Evolutionary conservation across 495 filamentous ascomycete genomes (phyloP).

Genomic region (Articulospora tetracladia): DNA sequence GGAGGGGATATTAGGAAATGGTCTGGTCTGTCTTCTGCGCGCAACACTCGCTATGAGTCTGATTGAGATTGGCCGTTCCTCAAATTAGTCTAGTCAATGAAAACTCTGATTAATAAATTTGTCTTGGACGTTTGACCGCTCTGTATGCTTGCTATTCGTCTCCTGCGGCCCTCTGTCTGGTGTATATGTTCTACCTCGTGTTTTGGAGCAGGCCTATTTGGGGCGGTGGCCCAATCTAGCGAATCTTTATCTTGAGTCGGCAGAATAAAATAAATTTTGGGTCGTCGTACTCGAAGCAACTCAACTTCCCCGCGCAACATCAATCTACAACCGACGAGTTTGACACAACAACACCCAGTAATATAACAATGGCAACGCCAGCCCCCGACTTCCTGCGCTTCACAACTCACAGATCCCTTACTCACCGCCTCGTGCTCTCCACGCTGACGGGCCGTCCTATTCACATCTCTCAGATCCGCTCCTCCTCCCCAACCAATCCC

Average conservation of each 20-base stretch:
- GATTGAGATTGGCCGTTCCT: constrained; percentile 12
- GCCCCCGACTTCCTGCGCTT: constrained; percentile 55
- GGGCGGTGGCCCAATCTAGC: constrained; percentile 7
- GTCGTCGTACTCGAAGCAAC: neutral
- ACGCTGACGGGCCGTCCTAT: constrained; percentile 87
- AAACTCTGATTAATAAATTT: constrained; percentile 5
- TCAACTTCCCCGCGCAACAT: too few species aligned
- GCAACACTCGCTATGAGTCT: constrained; percentile 22
- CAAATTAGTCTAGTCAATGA: constrained; percentile 20
- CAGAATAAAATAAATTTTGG: constrained; percentile 4
- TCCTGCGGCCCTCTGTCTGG: neutral
- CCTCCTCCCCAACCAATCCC: constrained; percentile 75
- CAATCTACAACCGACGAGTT: constrained; percentile 3
- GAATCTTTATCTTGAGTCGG: constrained; percentile 3
- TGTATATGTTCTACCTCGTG: neutral
- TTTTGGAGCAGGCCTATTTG: neutral
- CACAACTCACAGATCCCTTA: constrained; percentile 76
- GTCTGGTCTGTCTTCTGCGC: constrained; percentile 11
- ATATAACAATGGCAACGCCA: constrained; percentile 19
- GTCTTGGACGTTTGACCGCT: too few species aligned
- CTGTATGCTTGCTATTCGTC: too few species aligned
- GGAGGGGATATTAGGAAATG: neutral
- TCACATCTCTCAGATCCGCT: constrained; percentile 89
- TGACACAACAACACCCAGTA: neutral
- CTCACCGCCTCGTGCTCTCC: constrained; percentile 80